phyloP scores from a whole-genome alignment of 73 alveolate species.

The Uronychia setigera region DNA sequence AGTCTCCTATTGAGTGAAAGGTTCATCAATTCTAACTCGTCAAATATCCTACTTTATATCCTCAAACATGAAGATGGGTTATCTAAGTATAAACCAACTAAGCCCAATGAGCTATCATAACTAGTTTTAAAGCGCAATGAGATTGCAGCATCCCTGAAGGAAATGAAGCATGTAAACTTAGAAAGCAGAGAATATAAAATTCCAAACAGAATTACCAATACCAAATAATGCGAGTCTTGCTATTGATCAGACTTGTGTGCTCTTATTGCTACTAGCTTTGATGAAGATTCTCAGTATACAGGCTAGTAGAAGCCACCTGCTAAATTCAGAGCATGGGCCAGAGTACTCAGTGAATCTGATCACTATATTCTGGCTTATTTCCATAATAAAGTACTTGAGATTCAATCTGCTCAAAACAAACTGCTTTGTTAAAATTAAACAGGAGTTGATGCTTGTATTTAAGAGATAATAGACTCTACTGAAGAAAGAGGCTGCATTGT shows the following conservation, averaged over 20 bases:
- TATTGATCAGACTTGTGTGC: slow-evolving; percentile 4
- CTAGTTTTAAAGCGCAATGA: slow-evolving; percentile 21
- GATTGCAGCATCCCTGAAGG: slow-evolving; percentile 10
- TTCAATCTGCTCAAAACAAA: not conserved
- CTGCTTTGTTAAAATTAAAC: too few species aligned
- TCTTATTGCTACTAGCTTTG: slow-evolving; percentile 7
- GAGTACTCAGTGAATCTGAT: not conserved
- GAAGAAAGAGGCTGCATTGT: not conserved
- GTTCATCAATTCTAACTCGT: slow-evolving; percentile 49
- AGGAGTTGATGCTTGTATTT: not conserved
- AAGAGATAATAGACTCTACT: not conserved
- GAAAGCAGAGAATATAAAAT: not conserved
- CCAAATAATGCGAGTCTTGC: not conserved
- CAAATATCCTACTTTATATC: slow-evolving; percentile 52
- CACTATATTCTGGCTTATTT: not conserved
- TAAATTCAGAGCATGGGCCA: not conserved
- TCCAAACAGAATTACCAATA: slow-evolving; percentile 4
- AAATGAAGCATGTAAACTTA: not conserved
- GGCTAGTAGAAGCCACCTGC: slow-evolving; percentile 2
- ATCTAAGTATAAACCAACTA: not conserved
- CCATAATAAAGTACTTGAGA: not conserved
- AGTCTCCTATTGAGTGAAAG: slow-evolving; percentile 47
- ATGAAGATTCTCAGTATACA: not conserved
- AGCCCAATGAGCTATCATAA: slow-evolving; percentile 12
- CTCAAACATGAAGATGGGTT: slow-evolving; percentile 46